These are phyloP conservation scores for Neonothopanus nambi DNA, from an alignment of 1,284 basidiomycete species.

Conservation along the genomic window DNA sequence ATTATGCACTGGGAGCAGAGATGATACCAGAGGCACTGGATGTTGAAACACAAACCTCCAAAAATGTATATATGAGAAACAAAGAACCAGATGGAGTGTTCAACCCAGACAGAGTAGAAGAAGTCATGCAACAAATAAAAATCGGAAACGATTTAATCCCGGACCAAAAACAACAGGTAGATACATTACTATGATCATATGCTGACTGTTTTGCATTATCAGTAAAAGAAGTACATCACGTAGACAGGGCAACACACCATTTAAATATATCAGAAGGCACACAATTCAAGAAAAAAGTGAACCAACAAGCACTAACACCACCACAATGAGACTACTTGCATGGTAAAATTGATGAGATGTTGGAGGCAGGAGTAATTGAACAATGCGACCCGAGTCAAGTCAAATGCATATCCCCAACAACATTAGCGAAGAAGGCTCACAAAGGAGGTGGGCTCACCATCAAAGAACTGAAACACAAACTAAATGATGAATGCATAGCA, in stretches of 20 bases:
- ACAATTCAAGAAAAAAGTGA: slow-evolving; percentile 24
- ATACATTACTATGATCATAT: not conserved
- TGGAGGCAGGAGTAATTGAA: slow-evolving; percentile 29
- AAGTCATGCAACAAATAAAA: slow-evolving; percentile 4
- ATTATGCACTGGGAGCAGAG: not conserved
- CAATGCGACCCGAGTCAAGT: slow-evolving; percentile 25
- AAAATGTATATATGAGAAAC: slow-evolving; percentile 1
- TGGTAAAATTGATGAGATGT: slow-evolving; percentile 30
- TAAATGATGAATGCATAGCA: slow-evolving; percentile 30
- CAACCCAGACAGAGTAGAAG: not conserved
- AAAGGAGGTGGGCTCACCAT: slow-evolving; percentile 26
- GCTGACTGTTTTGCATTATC: slow-evolving; percentile 19
- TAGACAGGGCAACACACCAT: slow-evolving; percentile 10
- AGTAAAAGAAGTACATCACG: slow-evolving; percentile 12
- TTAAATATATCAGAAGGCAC: slow-evolving; percentile 16
- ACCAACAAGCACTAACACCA: slow-evolving; percentile 27
- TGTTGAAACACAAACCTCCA: too few species aligned
- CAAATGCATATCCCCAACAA: slow-evolving; percentile 29
- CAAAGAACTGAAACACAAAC: slow-evolving; percentile 26
- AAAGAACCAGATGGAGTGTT: not conserved
- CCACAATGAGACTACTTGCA: slow-evolving; percentile 31
- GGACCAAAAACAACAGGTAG: slow-evolving; percentile 2
- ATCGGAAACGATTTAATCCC: slow-evolving; percentile 8
- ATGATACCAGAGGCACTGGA: not conserved
- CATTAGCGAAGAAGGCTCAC: slow-evolving; percentile 32